phyloP scores from a whole-genome alignment of 1,284 basidiomycete genomes.

The Cryptococcus jaspeensis region DNA sequence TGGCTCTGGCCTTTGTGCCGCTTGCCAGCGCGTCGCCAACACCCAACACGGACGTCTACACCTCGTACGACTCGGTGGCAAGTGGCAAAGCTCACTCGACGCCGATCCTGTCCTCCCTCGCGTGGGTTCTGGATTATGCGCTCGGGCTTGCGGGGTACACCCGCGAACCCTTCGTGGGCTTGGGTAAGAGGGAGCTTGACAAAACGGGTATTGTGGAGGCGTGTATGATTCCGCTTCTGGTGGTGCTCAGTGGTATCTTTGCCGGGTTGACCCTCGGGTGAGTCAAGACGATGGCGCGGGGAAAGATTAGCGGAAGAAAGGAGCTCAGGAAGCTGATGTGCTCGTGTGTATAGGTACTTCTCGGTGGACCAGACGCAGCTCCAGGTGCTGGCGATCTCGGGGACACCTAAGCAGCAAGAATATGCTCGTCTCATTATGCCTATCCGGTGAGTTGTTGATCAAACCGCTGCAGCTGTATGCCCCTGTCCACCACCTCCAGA shows the following conservation, averaged over 20 bases:
- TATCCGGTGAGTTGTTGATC: slow-evolving; percentile 59
- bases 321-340: background rate
- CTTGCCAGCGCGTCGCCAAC: slow-evolving; percentile 2
- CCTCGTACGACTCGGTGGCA: slow-evolving; percentile 9
- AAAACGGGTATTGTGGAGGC: slow-evolving; percentile 31
- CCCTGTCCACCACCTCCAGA: background rate
- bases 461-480: background rate
- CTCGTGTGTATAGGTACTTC: slow-evolving; percentile 80
- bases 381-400: slow-evolving; percentile 78
- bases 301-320: background rate
- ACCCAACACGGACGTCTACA: slow-evolving; percentile 12
- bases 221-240: slow-evolving; percentile 60
- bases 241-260: slow-evolving; percentile 60
- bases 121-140: slow-evolving; percentile 5
- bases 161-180: background rate
- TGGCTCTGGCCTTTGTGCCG: background rate
- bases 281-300: slow-evolving; percentile 6
- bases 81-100: too few species aligned
- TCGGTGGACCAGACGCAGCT: slow-evolving; percentile 89
- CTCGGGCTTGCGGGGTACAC: background rate
- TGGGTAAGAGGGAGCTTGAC: slow-evolving; percentile 11
- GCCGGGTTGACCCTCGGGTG: slow-evolving; percentile 55
- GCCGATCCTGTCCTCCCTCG: slow-evolving; percentile 15
- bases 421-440: slow-evolving; percentile 84
- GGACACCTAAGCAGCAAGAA: slow-evolving; percentile 72